These are phyloP conservation scores for Dichotomocladium elegans DNA, from an alignment of 371 early-diverging fungal species.

Conservation along the genomic window DNA sequence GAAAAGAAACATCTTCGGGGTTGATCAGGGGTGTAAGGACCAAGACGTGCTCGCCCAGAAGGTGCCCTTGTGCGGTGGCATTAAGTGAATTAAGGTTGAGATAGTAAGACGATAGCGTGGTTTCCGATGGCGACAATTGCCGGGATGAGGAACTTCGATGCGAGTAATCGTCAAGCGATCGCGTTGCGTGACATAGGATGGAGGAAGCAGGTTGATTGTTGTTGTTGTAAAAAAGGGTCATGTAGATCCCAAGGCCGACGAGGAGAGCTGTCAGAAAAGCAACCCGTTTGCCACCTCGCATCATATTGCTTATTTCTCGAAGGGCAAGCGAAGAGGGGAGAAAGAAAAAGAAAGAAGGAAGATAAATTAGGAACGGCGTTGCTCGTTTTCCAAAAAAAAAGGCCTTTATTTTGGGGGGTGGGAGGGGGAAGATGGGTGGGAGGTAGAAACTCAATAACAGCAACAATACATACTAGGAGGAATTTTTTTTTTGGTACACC, in stretches of 20 bases:
- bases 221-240: not conserved
- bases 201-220: not conserved
- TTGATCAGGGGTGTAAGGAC: conserved; percentile 34
- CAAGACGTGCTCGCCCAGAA: conserved; percentile 7
- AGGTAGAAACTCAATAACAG: no score
- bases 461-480: no score
- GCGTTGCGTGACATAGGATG: conserved; percentile 5
- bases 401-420: no score
- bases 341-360: conserved; percentile 8
- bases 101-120: conserved; percentile 3
- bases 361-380: conserved; percentile 5
- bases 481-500: no score
- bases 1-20: conserved; percentile 19
- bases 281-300: conserved; percentile 14
- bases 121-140: not conserved
- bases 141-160: not conserved
- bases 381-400: no score
- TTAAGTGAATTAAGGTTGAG: conserved; percentile 16
- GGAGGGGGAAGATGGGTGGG: no score
- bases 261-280: conserved; percentile 3
- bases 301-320: not conserved
- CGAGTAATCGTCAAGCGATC: conserved; percentile 2
- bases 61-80: conserved; percentile 10
- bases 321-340: conserved; percentile 2
- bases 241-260: not conserved